Conservation (phyloP, 805 yeast species). For the Komagataella phaffii region DNA sequence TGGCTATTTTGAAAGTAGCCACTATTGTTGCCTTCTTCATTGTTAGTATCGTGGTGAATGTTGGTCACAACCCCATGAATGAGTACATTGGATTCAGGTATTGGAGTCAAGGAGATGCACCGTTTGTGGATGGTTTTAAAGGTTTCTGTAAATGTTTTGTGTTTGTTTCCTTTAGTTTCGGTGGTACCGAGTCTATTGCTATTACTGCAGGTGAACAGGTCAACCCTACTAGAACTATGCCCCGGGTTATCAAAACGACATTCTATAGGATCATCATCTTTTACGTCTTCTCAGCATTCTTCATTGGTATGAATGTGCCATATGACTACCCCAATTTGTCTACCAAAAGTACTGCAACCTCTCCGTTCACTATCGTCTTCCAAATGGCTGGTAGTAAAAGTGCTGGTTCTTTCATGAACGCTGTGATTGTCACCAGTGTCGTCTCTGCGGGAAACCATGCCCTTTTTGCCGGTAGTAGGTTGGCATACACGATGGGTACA, state of each 20-base stretch:
- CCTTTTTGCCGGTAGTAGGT: slow-evolving; percentile 33
- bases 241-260: slow-evolving; percentile 41
- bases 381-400: slow-evolving; percentile 33
- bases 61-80: slow-evolving; percentile 40
- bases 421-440: slow-evolving; percentile 40
- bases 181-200: slow-evolving; percentile 48
- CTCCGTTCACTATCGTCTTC: slow-evolving; percentile 61
- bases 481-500: slow-evolving; percentile 30
- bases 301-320: slow-evolving; percentile 46
- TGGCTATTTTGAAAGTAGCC: slow-evolving; percentile 51
- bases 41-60: slow-evolving; percentile 40
- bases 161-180: slow-evolving; percentile 46
- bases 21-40: slow-evolving; percentile 46
- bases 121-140: slow-evolving; percentile 40
- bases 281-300: slow-evolving; percentile 34
- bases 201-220: slow-evolving; percentile 45
- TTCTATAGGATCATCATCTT: slow-evolving; percentile 39
- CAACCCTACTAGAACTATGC: slow-evolving; percentile 42
- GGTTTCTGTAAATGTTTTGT: slow-evolving; percentile 45
- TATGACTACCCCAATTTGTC: slow-evolving; percentile 29
- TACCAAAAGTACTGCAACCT: slow-evolving; percentile 39
- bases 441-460: slow-evolving; percentile 49
- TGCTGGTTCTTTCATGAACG: slow-evolving; percentile 50
- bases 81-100: slow-evolving; percentile 30
- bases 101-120: slow-evolving; percentile 41